Base-by-base conservation (phyloP, 768 basidiomycete species). In the Pisolithus marmoratus region DNA sequence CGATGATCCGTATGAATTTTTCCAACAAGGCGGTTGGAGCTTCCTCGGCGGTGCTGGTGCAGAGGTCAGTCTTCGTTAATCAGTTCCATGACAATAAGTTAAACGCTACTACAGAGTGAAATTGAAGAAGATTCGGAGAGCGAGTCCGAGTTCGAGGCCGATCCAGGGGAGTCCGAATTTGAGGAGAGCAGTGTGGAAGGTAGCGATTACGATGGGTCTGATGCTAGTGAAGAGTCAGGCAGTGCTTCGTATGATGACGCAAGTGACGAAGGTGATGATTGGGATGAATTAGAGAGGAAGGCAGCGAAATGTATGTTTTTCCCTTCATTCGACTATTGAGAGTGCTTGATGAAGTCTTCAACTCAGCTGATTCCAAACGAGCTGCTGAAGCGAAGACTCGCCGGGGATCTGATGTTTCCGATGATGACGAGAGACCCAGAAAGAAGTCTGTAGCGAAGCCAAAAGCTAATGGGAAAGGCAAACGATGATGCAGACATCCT, bases 21-120 rank as follows among this genome's bases (percentile, higher is more conserved):
- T 94, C 83, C 86, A 87, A 55, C 83, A 86, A 46, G 94, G 93
- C n/a, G 96, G 96, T 34, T 98, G 95, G 95, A 97, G 94, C 84
- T 78, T 98, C 54, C 83, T 85, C 14, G 85, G 85, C 38, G 74
- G 81, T 9, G 74, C 78, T n/a, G 80, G 77, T 53, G 87, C 79
- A 27, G 89, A 87, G 64, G 89, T 89, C 51, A 56, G 79, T 70
- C 11, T 24, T 26, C 36, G 52, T 42, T 54, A 42, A 45, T 34
- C 23, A 23, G 9, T 29, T 50, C 24, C 24, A 5, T 47, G 45
- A 8, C 48, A 0, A 47, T 61, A 74, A n/a, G 75, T 77, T 73
- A 61, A 71, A 74, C 48, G 34, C 63, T 36, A 62, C 57, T 52
- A 72, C 76, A 72, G 74, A 80, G 74, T 55, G 85, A 84, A 14